Base-by-base conservation (phyloP, 805 yeast genomes). In the Helenozyma rhizophorensis region DNA sequence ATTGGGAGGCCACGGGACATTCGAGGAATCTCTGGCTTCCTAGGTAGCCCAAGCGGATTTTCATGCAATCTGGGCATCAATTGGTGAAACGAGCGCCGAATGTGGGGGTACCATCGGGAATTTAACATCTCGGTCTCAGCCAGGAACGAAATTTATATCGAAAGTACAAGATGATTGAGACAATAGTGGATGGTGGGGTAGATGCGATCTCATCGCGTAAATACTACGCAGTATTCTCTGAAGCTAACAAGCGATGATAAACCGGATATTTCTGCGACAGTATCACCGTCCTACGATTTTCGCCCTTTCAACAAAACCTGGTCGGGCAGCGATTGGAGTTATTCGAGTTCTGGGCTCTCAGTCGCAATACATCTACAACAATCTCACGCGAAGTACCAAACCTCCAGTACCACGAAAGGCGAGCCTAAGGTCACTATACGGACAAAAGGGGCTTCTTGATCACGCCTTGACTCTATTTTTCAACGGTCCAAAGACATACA, bases 261-360 rank as follows among this genome's bases (percentile, higher is more conserved):
- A n/a, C n/a, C n/a, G n/a, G n/a, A n/a, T n/a, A n/a, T 17, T 17
- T 17, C 19, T 17, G 7, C 19, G 19, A 17, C 19, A 17, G 5
- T 17, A 17, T 8, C 19, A 17, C 19, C 39, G 40, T 19, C 82
- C 93, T 8, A 93, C 98, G 0, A 80, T 93, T 1, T 93, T 82
- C 62, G 98, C 98, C 0, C 62, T 88, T 12, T 86, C 97, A 0
- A 90, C 97, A 0, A 78, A 83, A 7, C 76, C 83, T 0, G 79
- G 87, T 1, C 70, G 81, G 38, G 74, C 97, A 0, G 98, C 97
- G 0, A 78, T 93, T 15, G 95, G 88, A 0, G 86, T 93, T 1
- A 69, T 93, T 4, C 66, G 98, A 30, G 62, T 89, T 0, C 78
- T 95, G 1, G 98, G 98, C 0, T 65, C 87, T 0, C 73, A 73